Percentiles rank a stretch among this genome's conserved stretches.
Conservation (phyloP, 805 yeast species). For the Metschnikowia picachoensis region DNA sequence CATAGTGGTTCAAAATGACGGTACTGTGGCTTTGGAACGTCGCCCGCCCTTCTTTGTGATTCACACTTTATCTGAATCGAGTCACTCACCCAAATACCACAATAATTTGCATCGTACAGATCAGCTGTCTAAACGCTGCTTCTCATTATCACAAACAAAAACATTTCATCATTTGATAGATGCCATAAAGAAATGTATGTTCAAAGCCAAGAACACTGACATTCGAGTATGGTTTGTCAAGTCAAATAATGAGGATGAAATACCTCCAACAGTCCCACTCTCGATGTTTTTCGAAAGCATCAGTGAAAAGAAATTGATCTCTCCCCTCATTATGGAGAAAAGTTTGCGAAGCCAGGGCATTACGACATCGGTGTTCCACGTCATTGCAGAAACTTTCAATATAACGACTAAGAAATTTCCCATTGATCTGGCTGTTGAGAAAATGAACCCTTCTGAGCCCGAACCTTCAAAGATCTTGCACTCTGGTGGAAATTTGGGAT, state of each 20-base stretch:
- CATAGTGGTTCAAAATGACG: slow-evolving; percentile 24
- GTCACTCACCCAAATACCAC: not conserved
- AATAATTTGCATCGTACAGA: slow-evolving; percentile 6
- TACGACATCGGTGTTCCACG: slow-evolving; percentile 20
- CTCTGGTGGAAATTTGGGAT: slow-evolving; percentile 51
- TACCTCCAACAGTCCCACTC: slow-evolving; percentile 23
- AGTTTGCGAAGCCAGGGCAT: slow-evolving; percentile 32
- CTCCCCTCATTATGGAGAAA: slow-evolving; percentile 19
- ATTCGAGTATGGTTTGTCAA: slow-evolving; percentile 39
- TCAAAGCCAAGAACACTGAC: slow-evolving; percentile 18
- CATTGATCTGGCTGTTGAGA: slow-evolving; percentile 18
- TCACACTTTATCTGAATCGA: slow-evolving; percentile 28
- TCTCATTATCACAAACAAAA: slow-evolving; percentile 29
- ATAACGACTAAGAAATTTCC: slow-evolving; percentile 20
- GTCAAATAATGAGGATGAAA: slow-evolving; percentile 20
- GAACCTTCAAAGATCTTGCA: slow-evolving; percentile 12
- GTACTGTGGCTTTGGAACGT: slow-evolving; percentile 30
- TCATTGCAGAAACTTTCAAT: slow-evolving; percentile 28
- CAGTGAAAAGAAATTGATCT: slow-evolving; percentile 27
- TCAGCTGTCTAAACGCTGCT: slow-evolving; percentile 3
- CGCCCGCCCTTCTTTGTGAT: slow-evolving; percentile 35
- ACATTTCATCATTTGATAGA: slow-evolving; percentile 34
- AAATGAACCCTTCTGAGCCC: slow-evolving; percentile 5
- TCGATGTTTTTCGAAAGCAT: slow-evolving; percentile 28
- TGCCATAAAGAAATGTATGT: slow-evolving; percentile 21